Evolutionary conservation across 2,329 filamentous ascomycete species (phyloP).

Genomic region (Fusarium staphyleae): DNA sequence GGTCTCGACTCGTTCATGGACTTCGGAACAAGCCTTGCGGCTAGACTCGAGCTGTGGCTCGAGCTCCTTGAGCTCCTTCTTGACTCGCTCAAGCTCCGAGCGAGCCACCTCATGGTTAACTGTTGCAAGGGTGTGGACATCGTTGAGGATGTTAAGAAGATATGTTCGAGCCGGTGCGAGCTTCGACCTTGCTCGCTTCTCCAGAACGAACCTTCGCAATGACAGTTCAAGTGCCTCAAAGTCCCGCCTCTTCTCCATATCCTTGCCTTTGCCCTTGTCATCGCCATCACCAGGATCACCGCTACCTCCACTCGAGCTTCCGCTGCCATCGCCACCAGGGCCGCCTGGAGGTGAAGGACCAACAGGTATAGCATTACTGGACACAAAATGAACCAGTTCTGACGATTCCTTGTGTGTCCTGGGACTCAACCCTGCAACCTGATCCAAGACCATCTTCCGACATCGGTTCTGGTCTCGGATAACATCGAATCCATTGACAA

Average conservation of each 20-base stretch:
- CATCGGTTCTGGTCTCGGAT: constrained; percentile 92
- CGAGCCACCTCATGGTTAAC: constrained; percentile 90
- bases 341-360: constrained; percentile 64
- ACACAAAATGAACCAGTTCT: constrained; percentile 97
- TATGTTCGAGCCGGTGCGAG: constrained; percentile 96
- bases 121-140: constrained; percentile 80
- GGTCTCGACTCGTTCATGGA: constrained; percentile 80
- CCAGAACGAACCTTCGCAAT: constrained; percentile 88
- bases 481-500: constrained; percentile 95
- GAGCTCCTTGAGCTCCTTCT: constrained; percentile 78
- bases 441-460: constrained; percentile 90
- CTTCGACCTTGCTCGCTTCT: constrained; percentile 95
- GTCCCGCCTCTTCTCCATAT: constrained; percentile 85
- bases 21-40: constrained; percentile 78
- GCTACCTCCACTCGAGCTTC: constrained; percentile 61
- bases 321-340: constrained; percentile 61
- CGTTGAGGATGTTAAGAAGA: constrained; percentile 88
- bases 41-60: constrained; percentile 87
- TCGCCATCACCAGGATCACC: constrained; percentile 65
- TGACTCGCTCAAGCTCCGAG: constrained; percentile 83
- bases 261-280: constrained; percentile 81
- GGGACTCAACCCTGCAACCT: constrained; percentile 86
- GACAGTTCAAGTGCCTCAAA: constrained; percentile 91
- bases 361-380: constrained; percentile 91
- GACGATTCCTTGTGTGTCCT: constrained; percentile 90